A percentile compares a stretch with the other conserved stretches of the same genome.
phyloP scores from a whole-genome alignment of 371 early-diverging fungal genomes.

The Batrachochytrium dendrobatidis region DNA sequence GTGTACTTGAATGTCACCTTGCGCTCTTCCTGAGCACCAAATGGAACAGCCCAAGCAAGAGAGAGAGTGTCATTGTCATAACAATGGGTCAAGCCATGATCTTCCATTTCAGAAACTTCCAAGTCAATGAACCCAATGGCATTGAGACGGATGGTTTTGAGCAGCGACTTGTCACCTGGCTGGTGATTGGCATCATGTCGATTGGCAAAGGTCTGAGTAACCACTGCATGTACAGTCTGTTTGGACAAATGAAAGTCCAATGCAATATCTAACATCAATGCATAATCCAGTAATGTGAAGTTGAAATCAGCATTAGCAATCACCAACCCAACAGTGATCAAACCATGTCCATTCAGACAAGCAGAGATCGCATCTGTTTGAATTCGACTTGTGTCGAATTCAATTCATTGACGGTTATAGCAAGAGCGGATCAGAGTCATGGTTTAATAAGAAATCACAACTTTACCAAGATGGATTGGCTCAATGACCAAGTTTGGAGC shows the following conservation, averaged over 20 bases:
- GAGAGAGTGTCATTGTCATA: constrained; percentile 41
- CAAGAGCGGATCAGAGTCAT: too few relatives aligned
- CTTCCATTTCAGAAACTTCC: constrained; percentile 23
- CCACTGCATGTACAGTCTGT: constrained; percentile 16
- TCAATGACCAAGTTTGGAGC: constrained; percentile 39
- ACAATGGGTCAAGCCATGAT: constrained; percentile 5
- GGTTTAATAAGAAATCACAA: too few relatives aligned
- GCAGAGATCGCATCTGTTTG: neutral
- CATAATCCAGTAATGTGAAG: too few relatives aligned
- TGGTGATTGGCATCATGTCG: constrained; percentile 6
- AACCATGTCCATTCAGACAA: neutral
- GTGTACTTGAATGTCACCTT: constrained; percentile 32
- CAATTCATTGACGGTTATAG: too few relatives aligned
- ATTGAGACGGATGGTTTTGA: constrained; percentile 23
- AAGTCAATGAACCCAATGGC: constrained; percentile 35
- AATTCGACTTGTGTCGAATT: too few relatives aligned
- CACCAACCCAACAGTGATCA: too few relatives aligned
- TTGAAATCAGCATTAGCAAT: too few relatives aligned
- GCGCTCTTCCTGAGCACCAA: constrained; percentile 21
- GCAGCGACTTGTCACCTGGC: constrained; percentile 7
- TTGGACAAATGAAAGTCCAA: constrained; percentile 26
- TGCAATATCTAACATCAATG: constrained; percentile 28
- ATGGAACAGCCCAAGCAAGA: constrained; percentile 35
- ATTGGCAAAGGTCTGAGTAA: constrained; percentile 30
- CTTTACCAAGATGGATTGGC: constrained; percentile 26